phyloP scores from a whole-genome alignment of 2,329 filamentous ascomycete species.

The Colletotrichum spinosum region DNA sequence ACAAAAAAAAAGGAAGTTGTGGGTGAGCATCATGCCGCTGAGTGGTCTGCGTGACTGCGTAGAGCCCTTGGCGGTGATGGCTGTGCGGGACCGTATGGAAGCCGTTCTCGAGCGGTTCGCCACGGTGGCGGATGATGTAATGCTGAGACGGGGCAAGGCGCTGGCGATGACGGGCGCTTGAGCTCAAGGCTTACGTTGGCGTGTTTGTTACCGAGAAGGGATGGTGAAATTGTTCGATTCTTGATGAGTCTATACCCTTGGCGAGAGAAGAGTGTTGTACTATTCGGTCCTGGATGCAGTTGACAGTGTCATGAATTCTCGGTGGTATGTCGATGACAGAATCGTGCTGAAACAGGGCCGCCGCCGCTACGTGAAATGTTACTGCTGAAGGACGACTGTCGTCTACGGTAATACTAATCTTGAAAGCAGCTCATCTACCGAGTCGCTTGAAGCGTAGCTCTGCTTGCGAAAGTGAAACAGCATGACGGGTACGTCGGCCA shows the following conservation, averaged over 20 bases:
- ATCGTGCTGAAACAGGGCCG: too few species aligned
- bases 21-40: slow-evolving; percentile 24
- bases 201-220: too few species aligned
- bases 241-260: slow-evolving; percentile 39
- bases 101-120: too few species aligned
- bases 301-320: background rate
- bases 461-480: too few species aligned
- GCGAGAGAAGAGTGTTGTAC: slow-evolving; percentile 27
- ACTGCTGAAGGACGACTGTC: too few species aligned
- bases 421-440: too few species aligned
- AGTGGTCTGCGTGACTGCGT: slow-evolving; percentile 19
- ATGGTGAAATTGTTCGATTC: slow-evolving; percentile 37
- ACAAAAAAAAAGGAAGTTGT: slow-evolving; percentile 35
- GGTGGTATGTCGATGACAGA: background rate
- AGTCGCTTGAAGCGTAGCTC: too few species aligned
- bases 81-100: background rate
- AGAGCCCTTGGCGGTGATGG: slow-evolving; percentile 12
- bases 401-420: too few species aligned
- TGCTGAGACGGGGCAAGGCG: background rate
- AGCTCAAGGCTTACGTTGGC: too few species aligned
- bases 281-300: background rate
- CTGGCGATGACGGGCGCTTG: background rate
- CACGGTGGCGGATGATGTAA: slow-evolving; percentile 10
- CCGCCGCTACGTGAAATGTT: too few species aligned
- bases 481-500: too few species aligned